Evolutionary conservation across 1,139 yeast genomes (phyloP).

Genomic region (Saccharomyces hybrid): DNA sequence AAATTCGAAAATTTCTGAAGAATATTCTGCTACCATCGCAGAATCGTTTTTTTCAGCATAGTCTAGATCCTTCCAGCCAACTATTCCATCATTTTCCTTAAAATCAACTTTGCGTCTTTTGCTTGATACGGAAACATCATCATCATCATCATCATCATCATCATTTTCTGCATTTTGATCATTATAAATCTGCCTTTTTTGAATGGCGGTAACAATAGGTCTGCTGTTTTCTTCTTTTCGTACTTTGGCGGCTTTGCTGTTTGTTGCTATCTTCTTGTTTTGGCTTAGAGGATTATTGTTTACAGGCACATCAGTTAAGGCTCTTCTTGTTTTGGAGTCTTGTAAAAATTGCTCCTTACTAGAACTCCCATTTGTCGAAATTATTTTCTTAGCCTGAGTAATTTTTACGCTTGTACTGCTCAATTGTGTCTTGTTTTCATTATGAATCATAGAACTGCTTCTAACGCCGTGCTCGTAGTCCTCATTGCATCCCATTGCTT

Average conservation of each 20-base stretch:
- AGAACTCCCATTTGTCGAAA: background rate
- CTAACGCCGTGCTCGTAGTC: background rate
- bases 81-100: conserved; percentile 17
- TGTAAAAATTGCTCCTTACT: background rate
- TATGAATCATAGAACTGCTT: background rate
- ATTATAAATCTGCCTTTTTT: conserved; percentile 15
- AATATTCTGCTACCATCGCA: conserved; percentile 85
- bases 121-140: background rate
- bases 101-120: conserved; percentile 16
- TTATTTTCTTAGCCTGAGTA: background rate
- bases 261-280: background rate
- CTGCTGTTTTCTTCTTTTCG: conserved; percentile 15
- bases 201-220: conserved; percentile 3
- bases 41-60: conserved; percentile 81
- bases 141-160: conserved; percentile 4
- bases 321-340: conserved; percentile 6
- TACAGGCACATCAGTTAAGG: conserved; percentile 12
- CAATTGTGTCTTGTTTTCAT: background rate
- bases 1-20: conserved; percentile 72
- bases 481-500: background rate
- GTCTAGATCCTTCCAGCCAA: conserved; percentile 67
- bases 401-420: background rate
- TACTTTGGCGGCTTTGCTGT: conserved; percentile 9
- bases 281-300: conserved; percentile 4
- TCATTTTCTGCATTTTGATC: conserved; percentile 7